phyloP scores from a whole-genome alignment of 2,329 filamentous ascomycete species.

The Fusarium nanum region DNA sequence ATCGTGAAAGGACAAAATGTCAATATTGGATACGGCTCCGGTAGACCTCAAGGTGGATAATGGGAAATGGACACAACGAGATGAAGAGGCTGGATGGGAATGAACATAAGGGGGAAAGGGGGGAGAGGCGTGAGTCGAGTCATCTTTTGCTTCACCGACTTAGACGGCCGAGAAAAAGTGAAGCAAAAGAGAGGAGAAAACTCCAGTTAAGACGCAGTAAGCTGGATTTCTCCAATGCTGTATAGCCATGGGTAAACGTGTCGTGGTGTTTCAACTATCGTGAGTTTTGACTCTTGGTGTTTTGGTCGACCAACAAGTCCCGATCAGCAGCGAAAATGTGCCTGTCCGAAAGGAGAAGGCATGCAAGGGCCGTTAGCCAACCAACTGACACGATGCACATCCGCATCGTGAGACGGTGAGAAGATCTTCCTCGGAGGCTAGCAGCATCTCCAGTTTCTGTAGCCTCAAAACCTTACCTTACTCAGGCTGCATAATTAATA shows the following conservation, averaged over 20 bases:
- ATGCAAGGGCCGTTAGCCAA: slow-evolving; percentile 37
- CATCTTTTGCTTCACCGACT: slow-evolving; percentile 24
- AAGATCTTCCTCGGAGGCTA: slow-evolving; percentile 27
- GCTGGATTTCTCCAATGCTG: not conserved
- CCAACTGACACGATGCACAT: slow-evolving; percentile 33
- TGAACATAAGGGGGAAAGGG: not conserved
- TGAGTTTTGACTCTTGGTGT: slow-evolving; percentile 29
- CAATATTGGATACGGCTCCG: slow-evolving; percentile 34
- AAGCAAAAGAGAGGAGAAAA: not conserved
- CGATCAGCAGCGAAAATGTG: slow-evolving; percentile 7
- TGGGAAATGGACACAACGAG: slow-evolving; percentile 21
- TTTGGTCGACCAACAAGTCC: slow-evolving; percentile 11
- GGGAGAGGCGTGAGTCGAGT: slow-evolving; percentile 18
- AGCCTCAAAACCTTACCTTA: slow-evolving; percentile 22
- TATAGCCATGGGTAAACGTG: not conserved
- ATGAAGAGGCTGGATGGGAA: slow-evolving; percentile 36
- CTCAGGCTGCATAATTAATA: slow-evolving; percentile 32
- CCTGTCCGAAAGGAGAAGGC: slow-evolving; percentile 34
- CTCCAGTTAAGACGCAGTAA: not conserved
- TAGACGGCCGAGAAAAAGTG: not conserved
- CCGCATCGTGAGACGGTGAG: slow-evolving; percentile 23
- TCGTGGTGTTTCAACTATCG: slow-evolving; percentile 20
- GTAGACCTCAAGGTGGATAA: slow-evolving; percentile 28
- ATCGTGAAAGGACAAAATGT: slow-evolving; percentile 19
- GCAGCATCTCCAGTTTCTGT: slow-evolving; percentile 29